Base-by-base conservation (phyloP, 2,329 filamentous ascomycete genomes). In the Rhytidhysteron rufulum region DNA sequence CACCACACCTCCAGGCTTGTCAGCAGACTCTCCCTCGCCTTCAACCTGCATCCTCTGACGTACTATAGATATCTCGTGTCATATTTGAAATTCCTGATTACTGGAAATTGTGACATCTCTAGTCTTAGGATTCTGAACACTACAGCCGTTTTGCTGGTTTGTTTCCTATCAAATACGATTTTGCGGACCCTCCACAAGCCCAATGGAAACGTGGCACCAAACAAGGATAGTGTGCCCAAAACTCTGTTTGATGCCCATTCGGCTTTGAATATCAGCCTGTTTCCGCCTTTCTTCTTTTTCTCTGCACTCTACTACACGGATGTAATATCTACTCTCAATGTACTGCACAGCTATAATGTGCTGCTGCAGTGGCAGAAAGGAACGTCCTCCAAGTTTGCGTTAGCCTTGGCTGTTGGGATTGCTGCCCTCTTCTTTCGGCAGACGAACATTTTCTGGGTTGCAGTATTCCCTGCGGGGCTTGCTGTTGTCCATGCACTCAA, bases 401-500 rank as follows among this genome's bases (percentile, higher is more conserved):
- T 36, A 9, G 29, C 36, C 29, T 11, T 54, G 7, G 40, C 45
- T 8, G 61, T 84, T 5, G 89, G 89, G 0, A 48, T 88, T 0
- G 47, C 78, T 1, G 75, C 88, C 1, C 72, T 98, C 16, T 69
- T 78, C 2, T 93, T 95, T 72, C 77, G 93, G 18, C 93, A 98
- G 65, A 98, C 93, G 0, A 98, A 98, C 55, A 85, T 97, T 41
- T 95, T 98, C 61, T 98, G 93, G 93, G 83, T 90, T 0, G 84
- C 87, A 1, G 72, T 90, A 0, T 88, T 86, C 55, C 79, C 88
- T 54, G 85, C 85, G 16, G 82, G 77, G 2, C 51, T 67, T 3
- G 48, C 57, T n/a, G 51, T 61, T 6, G 40, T 65, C 5, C 47
- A 61, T 19, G 44, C 49, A 5, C 44, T 66, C 27, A 58, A 57